Evolutionary conservation across 345 rosid species (phyloP), one percentile per base, ranked within the genome.

Genomic region (Eucalyptus camaldulensis): DNA sequence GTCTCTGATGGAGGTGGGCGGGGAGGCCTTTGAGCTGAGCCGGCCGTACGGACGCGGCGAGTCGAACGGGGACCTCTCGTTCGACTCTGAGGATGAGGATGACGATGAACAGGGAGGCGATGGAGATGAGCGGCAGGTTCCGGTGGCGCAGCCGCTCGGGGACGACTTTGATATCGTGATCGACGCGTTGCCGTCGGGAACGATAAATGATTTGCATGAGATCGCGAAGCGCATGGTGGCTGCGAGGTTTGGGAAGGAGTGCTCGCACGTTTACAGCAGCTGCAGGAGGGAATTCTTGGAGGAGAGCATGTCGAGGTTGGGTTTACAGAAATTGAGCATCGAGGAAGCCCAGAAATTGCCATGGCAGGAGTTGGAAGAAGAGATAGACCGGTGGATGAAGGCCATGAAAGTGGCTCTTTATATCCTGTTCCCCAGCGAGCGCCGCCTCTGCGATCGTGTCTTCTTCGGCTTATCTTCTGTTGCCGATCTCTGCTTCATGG

Each of bases 351-450:
- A 94, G 49, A 94, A 93, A 89, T 93, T 95, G 96, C 92, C 93
- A 22, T 96, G 98, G 99, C 94, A 90, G 47, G 97, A 95, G 31
- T 92, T 96, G 6, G 98, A 96, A 81, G 99, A 95, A 72, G 96
- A 96, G 90, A 96, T 97, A 13, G 98, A 96, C 54, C 95, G 96
- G 58, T 96, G 99, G 98, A 96, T 94, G 45, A 97, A 97, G 92
- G 97, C 98, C 7, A 92, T 95, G 5, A 94, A 95, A 49, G 98
- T 96, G 40, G 92, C 94, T 15, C 92, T 97, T 7, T 94, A 96
- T 17, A 95, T 97, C 89, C 94, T 97, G 56, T 97, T 96, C 90
- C 99, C 99, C 7, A 96, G 99, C 86, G 99, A 97, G 91, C 95
- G 99, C 7, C 94, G 99, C n/a, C 91, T 97, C 89, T 97, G 99